phyloP scores from a whole-genome alignment of 2,329 filamentous ascomycete species.

The Hymenoscyphus occultus region DNA sequence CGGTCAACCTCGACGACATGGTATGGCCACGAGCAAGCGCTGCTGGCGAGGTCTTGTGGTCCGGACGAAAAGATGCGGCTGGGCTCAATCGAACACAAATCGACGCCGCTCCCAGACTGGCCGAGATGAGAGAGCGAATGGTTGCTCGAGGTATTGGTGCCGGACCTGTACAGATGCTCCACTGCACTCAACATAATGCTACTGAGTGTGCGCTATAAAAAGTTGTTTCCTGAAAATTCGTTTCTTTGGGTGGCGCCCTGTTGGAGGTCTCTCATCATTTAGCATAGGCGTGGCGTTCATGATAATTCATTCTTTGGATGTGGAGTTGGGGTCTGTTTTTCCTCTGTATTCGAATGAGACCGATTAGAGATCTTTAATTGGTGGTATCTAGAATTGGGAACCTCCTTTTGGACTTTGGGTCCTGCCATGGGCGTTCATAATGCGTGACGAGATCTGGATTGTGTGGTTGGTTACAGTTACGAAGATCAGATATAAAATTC shows the following conservation, averaged over 20 bases:
- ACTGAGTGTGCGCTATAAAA: conserved; percentile 43
- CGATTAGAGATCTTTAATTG: too few relatives aligned
- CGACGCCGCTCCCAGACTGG: conserved; percentile 65
- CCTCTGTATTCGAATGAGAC: background rate
- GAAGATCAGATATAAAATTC: too few relatives aligned
- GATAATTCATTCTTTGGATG: background rate
- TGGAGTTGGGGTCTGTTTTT: background rate
- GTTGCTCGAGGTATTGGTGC: conserved; percentile 64
- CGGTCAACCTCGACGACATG: conserved; percentile 69
- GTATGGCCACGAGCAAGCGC: conserved; percentile 76
- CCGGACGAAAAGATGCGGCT: conserved; percentile 60
- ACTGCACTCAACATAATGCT: conserved; percentile 62
- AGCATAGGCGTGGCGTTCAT: background rate
- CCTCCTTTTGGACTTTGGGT: too few relatives aligned
- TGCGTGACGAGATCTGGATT: too few relatives aligned
- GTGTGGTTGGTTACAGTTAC: too few relatives aligned
- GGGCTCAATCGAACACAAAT: conserved; percentile 70
- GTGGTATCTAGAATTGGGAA: too few relatives aligned
- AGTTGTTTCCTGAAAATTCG: background rate
- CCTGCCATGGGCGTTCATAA: too few relatives aligned
- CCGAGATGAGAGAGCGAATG: conserved; percentile 74
- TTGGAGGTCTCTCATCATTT: background rate
- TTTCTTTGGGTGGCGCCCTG: background rate
- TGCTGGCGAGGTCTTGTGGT: conserved; percentile 79
- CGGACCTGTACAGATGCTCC: conserved; percentile 68